Evolutionary conservation across 2,329 filamentous ascomycete genomes (phyloP).

Genomic region (Aureobasidium zeae): DNA sequence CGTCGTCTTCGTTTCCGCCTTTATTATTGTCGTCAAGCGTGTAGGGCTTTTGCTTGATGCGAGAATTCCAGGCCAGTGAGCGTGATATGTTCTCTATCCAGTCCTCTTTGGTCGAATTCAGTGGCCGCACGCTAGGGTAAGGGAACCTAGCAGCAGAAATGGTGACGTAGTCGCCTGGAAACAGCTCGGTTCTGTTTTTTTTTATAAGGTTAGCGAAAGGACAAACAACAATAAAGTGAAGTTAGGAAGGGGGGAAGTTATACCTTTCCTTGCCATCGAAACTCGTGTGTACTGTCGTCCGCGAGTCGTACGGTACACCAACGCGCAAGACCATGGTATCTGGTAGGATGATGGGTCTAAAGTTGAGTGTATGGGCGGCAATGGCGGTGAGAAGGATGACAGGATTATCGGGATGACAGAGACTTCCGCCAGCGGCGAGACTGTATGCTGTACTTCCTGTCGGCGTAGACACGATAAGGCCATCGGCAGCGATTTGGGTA

Average conservation of each 20-base stretch:
- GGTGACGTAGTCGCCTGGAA: conserved; percentile 73
- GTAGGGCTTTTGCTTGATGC: conserved; percentile 64
- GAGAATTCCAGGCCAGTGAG: conserved; percentile 72
- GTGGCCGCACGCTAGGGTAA: conserved; percentile 64
- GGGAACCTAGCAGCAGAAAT: conserved; percentile 73
- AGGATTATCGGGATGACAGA: conserved; percentile 93
- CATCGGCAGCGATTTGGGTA: conserved; percentile 86
- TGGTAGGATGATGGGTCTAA: conserved; percentile 90
- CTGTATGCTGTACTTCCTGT: conserved; percentile 95
- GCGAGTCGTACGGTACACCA: conserved; percentile 87
- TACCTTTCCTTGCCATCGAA: conserved; percentile 85
- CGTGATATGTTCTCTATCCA: conserved; percentile 74
- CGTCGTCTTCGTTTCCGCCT: background rate
- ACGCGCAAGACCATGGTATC: conserved; percentile 90
- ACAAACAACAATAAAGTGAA: background rate
- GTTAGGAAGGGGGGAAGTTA: background rate
- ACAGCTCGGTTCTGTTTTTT: conserved; percentile 45
- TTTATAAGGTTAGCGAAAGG: background rate
- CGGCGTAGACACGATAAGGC: conserved; percentile 85
- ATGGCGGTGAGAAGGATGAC: conserved; percentile 92
- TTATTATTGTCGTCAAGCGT: conserved; percentile 18
- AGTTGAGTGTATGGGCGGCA: conserved; percentile 88
- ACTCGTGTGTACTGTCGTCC: conserved; percentile 89
- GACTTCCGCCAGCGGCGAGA: conserved; percentile 84
- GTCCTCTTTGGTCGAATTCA: conserved; percentile 50